These are phyloP conservation scores for Diaporthe sp. DNA, from an alignment of 2,329 filamentous ascomycete species.

Conservation along the genomic window DNA sequence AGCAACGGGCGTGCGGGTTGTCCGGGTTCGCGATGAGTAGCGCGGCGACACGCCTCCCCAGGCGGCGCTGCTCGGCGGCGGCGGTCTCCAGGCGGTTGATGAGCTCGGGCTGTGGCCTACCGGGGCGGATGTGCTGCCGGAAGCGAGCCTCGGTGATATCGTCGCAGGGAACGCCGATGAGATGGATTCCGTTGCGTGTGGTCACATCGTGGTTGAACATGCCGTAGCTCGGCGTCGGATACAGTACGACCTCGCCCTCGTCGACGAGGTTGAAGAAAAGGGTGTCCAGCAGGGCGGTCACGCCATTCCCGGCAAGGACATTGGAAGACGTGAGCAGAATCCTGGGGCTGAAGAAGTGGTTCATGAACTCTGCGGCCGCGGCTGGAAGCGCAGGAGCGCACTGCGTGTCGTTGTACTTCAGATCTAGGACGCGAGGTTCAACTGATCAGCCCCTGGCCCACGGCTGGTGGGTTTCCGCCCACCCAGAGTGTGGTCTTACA, in stretches of 20 bases:
- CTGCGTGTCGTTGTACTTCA: constrained; percentile 39
- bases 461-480: background rate
- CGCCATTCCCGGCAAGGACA: constrained; percentile 36
- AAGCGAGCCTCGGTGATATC: constrained; percentile 38
- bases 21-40: constrained; percentile 40
- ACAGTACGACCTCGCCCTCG: constrained; percentile 33
- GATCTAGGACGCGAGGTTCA: constrained; percentile 24
- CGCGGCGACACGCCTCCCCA: constrained; percentile 35
- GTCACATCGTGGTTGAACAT: constrained; percentile 37
- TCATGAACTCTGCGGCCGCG: constrained; percentile 37
- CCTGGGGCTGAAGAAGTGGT: constrained; percentile 33
- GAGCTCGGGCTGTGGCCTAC: constrained; percentile 36
- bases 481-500: constrained; percentile 23
- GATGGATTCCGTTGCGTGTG: constrained; percentile 36
- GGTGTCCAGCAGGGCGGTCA: constrained; percentile 37
- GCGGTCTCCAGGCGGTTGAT: constrained; percentile 30
- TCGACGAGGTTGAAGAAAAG: constrained; percentile 40
- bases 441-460: constrained; percentile 12
- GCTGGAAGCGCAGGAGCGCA: constrained; percentile 30
- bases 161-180: constrained; percentile 36
- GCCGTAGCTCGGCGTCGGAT: constrained; percentile 38
- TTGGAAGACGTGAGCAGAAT: constrained; percentile 28
- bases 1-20: constrained; percentile 37
- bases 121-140: constrained; percentile 36
- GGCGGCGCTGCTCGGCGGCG: constrained; percentile 25